Evolutionary conservation across 768 basidiomycete genomes (phyloP).

Genomic region (Chalciporus pseudorubinellus): DNA sequence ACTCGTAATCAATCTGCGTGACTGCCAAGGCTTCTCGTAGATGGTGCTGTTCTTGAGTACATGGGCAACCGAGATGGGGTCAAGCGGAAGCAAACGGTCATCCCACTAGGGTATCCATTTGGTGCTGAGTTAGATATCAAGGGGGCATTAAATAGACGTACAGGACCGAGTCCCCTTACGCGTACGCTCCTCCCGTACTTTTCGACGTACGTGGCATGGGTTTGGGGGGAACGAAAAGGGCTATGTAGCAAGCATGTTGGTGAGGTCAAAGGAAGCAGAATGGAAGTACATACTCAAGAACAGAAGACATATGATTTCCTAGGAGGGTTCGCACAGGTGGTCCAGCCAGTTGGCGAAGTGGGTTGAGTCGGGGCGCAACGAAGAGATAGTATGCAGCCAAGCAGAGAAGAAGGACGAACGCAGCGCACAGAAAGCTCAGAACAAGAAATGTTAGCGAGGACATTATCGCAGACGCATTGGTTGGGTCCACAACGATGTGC

Average conservation of each 20-base stretch:
- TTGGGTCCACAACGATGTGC: background rate
- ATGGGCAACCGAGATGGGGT: slow-evolving; percentile 71
- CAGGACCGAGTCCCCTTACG: slow-evolving; percentile 65
- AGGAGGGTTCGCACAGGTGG: slow-evolving; percentile 53
- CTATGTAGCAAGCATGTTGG: slow-evolving; percentile 31
- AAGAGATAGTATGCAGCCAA: slow-evolving; percentile 28
- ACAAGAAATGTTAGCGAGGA: background rate
- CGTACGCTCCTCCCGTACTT: slow-evolving; percentile 70
- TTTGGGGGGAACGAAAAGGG: slow-evolving; percentile 49
- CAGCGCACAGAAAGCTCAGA: slow-evolving; percentile 8
- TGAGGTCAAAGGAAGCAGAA: background rate
- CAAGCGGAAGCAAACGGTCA: slow-evolving; percentile 74
- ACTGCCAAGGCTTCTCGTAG: slow-evolving; percentile 85
- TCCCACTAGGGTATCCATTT: slow-evolving; percentile 55
- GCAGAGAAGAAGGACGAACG: slow-evolving; percentile 9
- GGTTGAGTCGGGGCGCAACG: slow-evolving; percentile 34
- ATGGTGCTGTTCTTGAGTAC: slow-evolving; percentile 68
- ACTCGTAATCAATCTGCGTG: slow-evolving; percentile 67
- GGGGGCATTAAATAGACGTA: slow-evolving; percentile 37
- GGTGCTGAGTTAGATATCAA: slow-evolving; percentile 9
- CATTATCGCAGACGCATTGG: slow-evolving; percentile 8
- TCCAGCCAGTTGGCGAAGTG: slow-evolving; percentile 57
- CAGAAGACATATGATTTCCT: slow-evolving; percentile 49
- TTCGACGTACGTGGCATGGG: slow-evolving; percentile 51
- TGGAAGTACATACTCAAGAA: slow-evolving; percentile 53